Percentiles rank a stretch among this genome's conserved stretches.
Evolutionary conservation across 306 rosid genomes (phyloP).

Genomic region (Citrullus colocynthis): DNA sequence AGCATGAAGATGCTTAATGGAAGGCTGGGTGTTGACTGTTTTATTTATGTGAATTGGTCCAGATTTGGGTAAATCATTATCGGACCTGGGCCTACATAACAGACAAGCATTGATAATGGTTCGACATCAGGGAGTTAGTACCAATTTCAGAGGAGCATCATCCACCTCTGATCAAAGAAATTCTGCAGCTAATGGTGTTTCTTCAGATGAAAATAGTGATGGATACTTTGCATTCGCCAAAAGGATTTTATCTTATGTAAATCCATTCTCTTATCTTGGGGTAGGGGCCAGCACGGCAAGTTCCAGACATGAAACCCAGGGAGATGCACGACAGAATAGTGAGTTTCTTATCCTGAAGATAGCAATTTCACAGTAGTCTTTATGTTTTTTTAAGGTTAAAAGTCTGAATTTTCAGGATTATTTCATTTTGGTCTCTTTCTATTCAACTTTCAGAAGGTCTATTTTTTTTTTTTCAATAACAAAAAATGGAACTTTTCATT

Average conservation of each 20-base stretch:
- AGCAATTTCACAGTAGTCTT: background rate
- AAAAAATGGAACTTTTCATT: too few relatives aligned
- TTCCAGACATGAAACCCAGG: slow-evolving; percentile 22
- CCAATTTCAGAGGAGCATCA: slow-evolving; percentile 5
- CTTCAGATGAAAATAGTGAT: slow-evolving; percentile 22
- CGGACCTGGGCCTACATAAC: slow-evolving; percentile 35
- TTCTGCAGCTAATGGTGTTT: slow-evolving; percentile 6
- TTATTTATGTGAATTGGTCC: slow-evolving; percentile 4
- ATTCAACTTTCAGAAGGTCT: background rate
- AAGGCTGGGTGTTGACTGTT: background rate
- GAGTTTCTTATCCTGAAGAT: slow-evolving; percentile 16
- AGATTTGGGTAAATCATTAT: slow-evolving; percentile 33
- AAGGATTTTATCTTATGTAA: slow-evolving; percentile 32
- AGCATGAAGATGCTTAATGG: background rate
- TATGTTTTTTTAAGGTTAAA: background rate
- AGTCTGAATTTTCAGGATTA: background rate
- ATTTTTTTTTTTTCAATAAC: background rate
- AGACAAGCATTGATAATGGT: slow-evolving; percentile 47
- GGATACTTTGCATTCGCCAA: slow-evolving; percentile 27
- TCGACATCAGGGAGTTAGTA: slow-evolving; percentile 18
- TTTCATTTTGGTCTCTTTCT: background rate
- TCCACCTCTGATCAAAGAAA: slow-evolving; percentile 10
- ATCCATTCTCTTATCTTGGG: slow-evolving; percentile 45
- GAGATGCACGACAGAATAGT: slow-evolving; percentile 22
- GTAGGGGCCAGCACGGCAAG: slow-evolving; percentile 25